Conservation (phyloP, 371 early-diverging fungal genomes). For the Apophysomyces elegans region DNA sequence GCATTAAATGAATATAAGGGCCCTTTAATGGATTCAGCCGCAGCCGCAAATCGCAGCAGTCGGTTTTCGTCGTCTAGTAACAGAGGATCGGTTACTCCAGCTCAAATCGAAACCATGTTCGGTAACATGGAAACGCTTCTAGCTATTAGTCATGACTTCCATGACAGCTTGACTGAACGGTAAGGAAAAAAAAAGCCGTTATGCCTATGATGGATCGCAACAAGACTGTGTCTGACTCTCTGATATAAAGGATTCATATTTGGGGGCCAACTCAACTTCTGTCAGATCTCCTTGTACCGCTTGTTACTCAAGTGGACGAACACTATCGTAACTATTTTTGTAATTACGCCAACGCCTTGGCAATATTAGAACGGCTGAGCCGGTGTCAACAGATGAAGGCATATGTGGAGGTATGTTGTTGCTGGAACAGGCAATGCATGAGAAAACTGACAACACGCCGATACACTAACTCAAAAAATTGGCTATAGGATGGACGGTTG, state of each 20-base stretch:
- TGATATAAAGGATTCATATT: constrained; percentile 22
- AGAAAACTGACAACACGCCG: not conserved
- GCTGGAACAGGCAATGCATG: too few relatives aligned
- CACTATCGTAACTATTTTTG: constrained; percentile 22
- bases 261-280: constrained; percentile 34
- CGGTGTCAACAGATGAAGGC: constrained; percentile 19
- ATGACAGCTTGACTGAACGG: constrained; percentile 24
- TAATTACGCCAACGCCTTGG: constrained; percentile 22
- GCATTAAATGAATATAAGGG: constrained; percentile 27
- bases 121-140: constrained; percentile 26
- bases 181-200: not conserved
- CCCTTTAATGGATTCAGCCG: constrained; percentile 23
- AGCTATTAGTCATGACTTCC: constrained; percentile 15
- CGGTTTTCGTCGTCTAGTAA: constrained; percentile 19
- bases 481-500: constrained; percentile 19
- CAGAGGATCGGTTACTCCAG: constrained; percentile 15
- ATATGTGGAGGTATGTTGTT: constrained; percentile 21
- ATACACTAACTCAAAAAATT: not conserved
- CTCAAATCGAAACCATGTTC: constrained; percentile 23
- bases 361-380: constrained; percentile 20
- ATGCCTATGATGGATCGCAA: constrained; percentile 2
- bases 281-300: constrained; percentile 23
- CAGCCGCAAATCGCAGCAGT: constrained; percentile 16
- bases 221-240: not conserved
- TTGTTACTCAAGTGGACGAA: not conserved